A percentile compares a stretch with the other conserved stretches of the same genome.
Conservation (phyloP, 192 early-diverging fungal species). For the Rhizophagus sp. region DNA sequence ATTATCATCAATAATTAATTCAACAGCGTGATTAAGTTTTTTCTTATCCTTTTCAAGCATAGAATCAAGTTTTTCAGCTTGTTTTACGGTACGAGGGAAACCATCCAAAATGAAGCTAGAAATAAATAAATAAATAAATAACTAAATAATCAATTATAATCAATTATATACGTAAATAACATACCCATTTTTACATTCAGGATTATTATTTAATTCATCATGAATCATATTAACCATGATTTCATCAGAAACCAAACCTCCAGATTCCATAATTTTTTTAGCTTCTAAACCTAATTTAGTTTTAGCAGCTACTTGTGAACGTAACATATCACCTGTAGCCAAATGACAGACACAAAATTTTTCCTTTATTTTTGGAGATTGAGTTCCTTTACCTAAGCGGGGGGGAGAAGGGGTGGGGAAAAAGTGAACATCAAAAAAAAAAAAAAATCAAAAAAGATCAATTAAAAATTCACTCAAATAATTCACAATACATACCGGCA, state of each 20-base stretch:
- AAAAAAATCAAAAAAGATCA: neutral
- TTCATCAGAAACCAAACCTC: slow-evolving; percentile 96
- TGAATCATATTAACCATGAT: slow-evolving; percentile 97
- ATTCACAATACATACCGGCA: slow-evolving; percentile 61
- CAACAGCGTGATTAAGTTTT: slow-evolving; percentile 84
- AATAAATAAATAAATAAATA: neutral
- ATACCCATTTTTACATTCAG: slow-evolving; percentile 92
- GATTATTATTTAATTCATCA: slow-evolving; percentile 93
- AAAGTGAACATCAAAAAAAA: neutral
- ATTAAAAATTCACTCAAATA: neutral
- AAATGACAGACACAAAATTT: slow-evolving; percentile 96
- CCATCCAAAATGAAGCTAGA: slow-evolving; percentile 94
- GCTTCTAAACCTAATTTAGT: slow-evolving; percentile 92
- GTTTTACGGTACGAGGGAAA: slow-evolving; percentile 97
- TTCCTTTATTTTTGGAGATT: slow-evolving; percentile 95
- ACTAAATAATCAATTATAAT: neutral
- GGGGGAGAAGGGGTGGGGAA: neutral
- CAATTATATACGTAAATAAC: too few species aligned
- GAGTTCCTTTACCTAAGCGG: slow-evolving; percentile 87
- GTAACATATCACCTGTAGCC: slow-evolving; percentile 99
- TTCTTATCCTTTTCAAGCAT: slow-evolving; percentile 86
- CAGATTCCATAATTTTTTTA: slow-evolving; percentile 99
- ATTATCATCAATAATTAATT: slow-evolving; percentile 91
- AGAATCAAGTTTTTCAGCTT: slow-evolving; percentile 97
- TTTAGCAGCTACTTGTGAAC: slow-evolving; percentile 91